phyloP scores from a whole-genome alignment of 192 early-diverging fungal species.

The Dissophora ornata region DNA sequence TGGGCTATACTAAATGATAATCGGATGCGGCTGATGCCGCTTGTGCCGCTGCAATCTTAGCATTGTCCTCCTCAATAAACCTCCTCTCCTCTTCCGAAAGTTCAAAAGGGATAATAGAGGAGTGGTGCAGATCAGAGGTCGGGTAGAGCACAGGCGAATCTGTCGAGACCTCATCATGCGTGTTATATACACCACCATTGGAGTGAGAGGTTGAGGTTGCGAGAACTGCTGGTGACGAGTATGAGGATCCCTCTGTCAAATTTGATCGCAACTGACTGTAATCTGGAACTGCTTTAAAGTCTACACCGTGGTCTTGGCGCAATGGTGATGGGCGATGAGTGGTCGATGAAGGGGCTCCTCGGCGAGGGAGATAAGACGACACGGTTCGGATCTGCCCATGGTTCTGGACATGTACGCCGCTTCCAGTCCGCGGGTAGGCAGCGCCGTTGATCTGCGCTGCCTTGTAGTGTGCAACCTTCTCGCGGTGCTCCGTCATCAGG shows the following conservation, averaged over 20 bases:
- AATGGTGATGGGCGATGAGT: constrained; percentile 30
- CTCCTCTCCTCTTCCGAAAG: constrained; percentile 48
- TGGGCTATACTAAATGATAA: not conserved
- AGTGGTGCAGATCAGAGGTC: constrained; percentile 32
- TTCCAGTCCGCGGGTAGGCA: not conserved
- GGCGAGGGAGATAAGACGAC: constrained; percentile 37
- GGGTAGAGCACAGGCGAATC: constrained; percentile 41
- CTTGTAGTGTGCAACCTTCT: constrained; percentile 27
- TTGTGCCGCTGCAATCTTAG: constrained; percentile 24
- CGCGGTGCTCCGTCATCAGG: constrained; percentile 32
- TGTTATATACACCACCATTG: not conserved
- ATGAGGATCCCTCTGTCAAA: constrained; percentile 5
- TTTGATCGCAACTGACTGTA: constrained; percentile 26
- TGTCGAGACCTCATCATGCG: not conserved
- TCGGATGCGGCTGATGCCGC: constrained; percentile 12
- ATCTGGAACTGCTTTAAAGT: constrained; percentile 9
- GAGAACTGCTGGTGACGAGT: not conserved
- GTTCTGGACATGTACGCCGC: constrained; percentile 22
- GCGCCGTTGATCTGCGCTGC: constrained; percentile 9
- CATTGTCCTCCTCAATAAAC: constrained; percentile 49
- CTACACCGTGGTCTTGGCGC: constrained; percentile 3
- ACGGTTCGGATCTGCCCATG: constrained; percentile 41
- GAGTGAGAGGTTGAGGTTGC: not conserved
- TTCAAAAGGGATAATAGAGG: constrained; percentile 32
- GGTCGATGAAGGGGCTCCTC: not conserved